phyloP scores from a whole-genome alignment of 305 asterid species.

The Fraxinus paxiana region DNA sequence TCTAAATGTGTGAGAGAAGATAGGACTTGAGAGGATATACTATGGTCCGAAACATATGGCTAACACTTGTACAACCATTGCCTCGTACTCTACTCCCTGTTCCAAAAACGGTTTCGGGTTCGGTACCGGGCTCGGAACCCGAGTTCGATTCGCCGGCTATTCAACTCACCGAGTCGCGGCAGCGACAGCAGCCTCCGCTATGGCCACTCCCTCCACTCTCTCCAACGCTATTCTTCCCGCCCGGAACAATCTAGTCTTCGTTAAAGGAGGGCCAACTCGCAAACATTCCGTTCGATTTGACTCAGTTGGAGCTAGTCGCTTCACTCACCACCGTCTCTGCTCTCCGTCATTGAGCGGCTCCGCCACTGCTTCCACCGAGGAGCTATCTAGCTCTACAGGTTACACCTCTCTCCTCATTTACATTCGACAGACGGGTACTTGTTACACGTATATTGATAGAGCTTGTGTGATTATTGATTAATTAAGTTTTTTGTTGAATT shows the following conservation, averaged over 20 bases:
- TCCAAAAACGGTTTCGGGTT: background rate
- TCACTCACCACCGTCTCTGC: background rate
- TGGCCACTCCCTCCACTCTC: slow-evolving; percentile 13
- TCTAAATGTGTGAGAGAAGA: background rate
- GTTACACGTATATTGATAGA: background rate
- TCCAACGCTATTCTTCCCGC: slow-evolving; percentile 11
- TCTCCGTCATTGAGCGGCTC: slow-evolving; percentile 16
- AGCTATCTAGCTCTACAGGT: slow-evolving; percentile 32
- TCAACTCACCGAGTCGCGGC: slow-evolving; percentile 2
- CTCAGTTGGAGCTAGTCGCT: background rate
- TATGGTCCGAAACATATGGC: slow-evolving; percentile 4
- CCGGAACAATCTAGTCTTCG: background rate
- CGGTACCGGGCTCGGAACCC: slow-evolving; percentile 3
- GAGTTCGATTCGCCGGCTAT: slow-evolving; percentile 4
- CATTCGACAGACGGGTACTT: background rate
- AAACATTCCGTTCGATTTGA: slow-evolving; percentile 11
- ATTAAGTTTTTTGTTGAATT: background rate
- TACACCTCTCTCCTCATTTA: background rate
- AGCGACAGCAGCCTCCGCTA: background rate
- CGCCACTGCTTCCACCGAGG: slow-evolving; percentile 23
- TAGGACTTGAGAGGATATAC: background rate
- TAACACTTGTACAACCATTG: background rate
- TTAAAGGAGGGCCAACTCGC: slow-evolving; percentile 3
- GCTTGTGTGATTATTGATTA: background rate
- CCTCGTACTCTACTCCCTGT: background rate